phyloP scores from a whole-genome alignment of 495 filamentous ascomycete genomes.

The Niebla homalea region DNA sequence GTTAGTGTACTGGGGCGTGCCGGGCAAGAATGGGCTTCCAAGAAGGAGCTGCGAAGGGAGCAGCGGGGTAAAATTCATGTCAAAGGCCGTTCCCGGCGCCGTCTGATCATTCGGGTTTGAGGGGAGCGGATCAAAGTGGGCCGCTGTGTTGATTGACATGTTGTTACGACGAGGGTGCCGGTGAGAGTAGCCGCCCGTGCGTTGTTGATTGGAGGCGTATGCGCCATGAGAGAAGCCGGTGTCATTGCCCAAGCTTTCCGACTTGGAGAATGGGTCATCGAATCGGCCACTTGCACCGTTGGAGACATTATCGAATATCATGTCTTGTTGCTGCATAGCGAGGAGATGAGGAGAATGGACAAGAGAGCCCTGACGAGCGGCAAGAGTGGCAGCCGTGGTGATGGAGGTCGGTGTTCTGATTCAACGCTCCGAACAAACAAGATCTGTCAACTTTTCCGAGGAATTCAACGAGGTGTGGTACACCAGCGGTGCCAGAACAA shows the following conservation, averaged over 20 bases:
- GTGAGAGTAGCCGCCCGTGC: slow-evolving; percentile 62
- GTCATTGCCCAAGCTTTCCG: slow-evolving; percentile 49
- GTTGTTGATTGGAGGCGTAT: slow-evolving; percentile 62
- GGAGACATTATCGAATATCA: slow-evolving; percentile 29
- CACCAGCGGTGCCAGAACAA: too few relatives aligned
- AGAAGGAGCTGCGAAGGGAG: slow-evolving; percentile 88
- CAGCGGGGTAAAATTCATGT: slow-evolving; percentile 97
- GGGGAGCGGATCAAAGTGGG: slow-evolving; percentile 35
- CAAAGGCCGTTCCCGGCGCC: slow-evolving; percentile 75
- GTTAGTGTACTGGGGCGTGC: slow-evolving; percentile 82
- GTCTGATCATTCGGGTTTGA: slow-evolving; percentile 61
- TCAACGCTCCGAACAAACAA: background rate
- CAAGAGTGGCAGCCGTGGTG: background rate
- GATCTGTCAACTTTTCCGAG: too few relatives aligned
- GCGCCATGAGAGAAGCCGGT: slow-evolving; percentile 87
- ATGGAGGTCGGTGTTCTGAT: background rate
- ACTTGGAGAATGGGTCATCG: slow-evolving; percentile 53
- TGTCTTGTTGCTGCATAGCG: slow-evolving; percentile 56
- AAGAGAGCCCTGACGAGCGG: background rate
- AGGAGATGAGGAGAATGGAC: background rate
- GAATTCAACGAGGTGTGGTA: too few relatives aligned
- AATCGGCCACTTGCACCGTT: slow-evolving; percentile 42
- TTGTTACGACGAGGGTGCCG: slow-evolving; percentile 71
- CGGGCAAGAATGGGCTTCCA: slow-evolving; percentile 92
- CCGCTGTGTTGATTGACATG: slow-evolving; percentile 81